Percentiles rank a stretch among this genome's conserved stretches.
These are phyloP conservation scores for Cucumis hystrix DNA, from an alignment of 306 rosid species.

Conservation along the genomic window DNA sequence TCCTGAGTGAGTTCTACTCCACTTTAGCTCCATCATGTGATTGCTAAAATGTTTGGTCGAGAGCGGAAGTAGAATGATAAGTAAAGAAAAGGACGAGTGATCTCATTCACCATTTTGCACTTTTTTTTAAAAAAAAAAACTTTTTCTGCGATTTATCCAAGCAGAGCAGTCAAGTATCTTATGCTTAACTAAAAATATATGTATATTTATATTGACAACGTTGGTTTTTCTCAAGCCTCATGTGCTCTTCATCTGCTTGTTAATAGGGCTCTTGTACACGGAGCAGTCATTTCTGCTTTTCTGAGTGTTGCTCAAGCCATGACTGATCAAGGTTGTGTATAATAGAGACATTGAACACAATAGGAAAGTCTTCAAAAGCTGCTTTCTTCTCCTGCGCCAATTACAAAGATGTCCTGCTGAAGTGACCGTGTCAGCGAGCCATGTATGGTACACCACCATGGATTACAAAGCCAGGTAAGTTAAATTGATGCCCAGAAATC, in stretches of 20 bases:
- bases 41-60: not conserved
- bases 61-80: not conserved
- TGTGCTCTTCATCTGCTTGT: conserved; percentile 14
- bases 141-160: not conserved
- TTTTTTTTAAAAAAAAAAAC: not conserved
- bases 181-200: not conserved
- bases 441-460: not conserved
- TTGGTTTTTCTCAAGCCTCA: not conserved
- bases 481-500: not conserved
- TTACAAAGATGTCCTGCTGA: not conserved
- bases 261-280: conserved; percentile 84
- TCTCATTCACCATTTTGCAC: not conserved
- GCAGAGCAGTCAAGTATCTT: not conserved
- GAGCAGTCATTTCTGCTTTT: conserved; percentile 85
- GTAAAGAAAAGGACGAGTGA: not conserved
- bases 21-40: not conserved
- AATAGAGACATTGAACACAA: conserved; percentile 14
- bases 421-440: not conserved
- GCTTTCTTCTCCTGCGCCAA: conserved; percentile 5
- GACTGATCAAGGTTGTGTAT: conserved; percentile 96
- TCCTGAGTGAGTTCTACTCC: conserved; percentile 65
- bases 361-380: conserved; percentile 9
- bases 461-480: not conserved
- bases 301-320: conserved; percentile 92
- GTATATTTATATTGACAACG: not conserved